phyloP scores from a whole-genome alignment of 768 basidiomycete genomes.

The Favolaschia claudopus region DNA sequence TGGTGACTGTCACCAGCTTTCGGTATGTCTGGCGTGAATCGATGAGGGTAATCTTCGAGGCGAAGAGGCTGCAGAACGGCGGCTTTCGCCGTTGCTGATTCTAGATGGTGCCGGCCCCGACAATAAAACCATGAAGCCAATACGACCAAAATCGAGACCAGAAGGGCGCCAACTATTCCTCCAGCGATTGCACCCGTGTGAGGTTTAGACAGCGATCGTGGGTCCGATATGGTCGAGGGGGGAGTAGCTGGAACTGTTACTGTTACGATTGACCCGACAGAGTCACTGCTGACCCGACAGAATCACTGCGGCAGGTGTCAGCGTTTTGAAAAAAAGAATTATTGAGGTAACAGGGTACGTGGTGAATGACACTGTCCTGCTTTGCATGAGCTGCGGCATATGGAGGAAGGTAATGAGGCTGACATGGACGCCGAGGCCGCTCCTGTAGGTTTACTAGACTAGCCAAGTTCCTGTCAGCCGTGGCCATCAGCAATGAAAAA shows the following conservation, averaged over 20 bases:
- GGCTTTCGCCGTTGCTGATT: neutral
- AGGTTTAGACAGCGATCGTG: neutral
- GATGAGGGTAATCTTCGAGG: conserved; percentile 13
- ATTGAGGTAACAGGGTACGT: neutral
- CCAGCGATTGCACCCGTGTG: conserved; percentile 1
- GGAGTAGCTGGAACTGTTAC: too few relatives aligned
- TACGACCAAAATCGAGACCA: neutral
- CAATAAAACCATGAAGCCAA: neutral
- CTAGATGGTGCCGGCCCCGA: neutral
- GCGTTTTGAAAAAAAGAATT: too few relatives aligned
- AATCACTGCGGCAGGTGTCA: too few relatives aligned
- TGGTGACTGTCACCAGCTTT: too few relatives aligned
- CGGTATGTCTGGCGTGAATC: neutral
- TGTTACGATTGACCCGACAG: too few relatives aligned
- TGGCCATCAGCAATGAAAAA: too few relatives aligned
- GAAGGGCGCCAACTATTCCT: conserved; percentile 5
- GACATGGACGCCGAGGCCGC: too few relatives aligned
- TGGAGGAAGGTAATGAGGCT: too few relatives aligned
- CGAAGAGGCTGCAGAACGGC: conserved; percentile 10
- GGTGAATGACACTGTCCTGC: neutral
- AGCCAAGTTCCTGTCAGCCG: too few relatives aligned
- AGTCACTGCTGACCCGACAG: too few relatives aligned
- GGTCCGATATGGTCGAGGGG: neutral
- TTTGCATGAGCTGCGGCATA: too few relatives aligned
- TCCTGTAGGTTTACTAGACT: too few relatives aligned